Base-by-base conservation (phyloP, 2,329 filamentous ascomycete species). In the Phaeosphaeria sp. region DNA sequence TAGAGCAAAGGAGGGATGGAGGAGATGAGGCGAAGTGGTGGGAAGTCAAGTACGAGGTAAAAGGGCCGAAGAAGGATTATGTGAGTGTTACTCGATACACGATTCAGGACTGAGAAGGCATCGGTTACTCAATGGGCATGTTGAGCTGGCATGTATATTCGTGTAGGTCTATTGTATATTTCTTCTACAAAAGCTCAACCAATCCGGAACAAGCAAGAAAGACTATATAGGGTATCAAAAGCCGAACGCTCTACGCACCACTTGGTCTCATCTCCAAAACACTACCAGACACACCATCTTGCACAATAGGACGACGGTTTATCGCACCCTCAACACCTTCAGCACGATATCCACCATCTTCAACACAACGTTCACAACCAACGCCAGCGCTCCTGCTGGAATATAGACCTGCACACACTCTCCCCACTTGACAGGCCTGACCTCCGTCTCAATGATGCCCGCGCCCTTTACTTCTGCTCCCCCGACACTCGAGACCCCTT, bases 371-470 rank as follows among this genome's bases (percentile, higher is more conserved):
- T 76, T 76, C 17, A 74, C 47, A 57, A 81, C 63, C 59, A 81
- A 60, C 6, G 59, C 69, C 17, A 77, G 65, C 2, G 75, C 75
- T 8, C 71, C 66, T 0, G 75, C 57, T 0, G 80, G 80, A 22
- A 78, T 63, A 51, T 81, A 80, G 8, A 83, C 78, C 56, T 79
- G 77, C 54, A 82, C 44, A 51, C 79, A 78, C 66, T 83, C 81
- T 1, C 75, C 58, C 33, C 73, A 72, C 46, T 63, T 74, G 25
- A 64, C 68, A 7, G 80, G 76, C 49, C 74, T 63, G 15, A 83
- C 80, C 39, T 81, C 78, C 0, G 80, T 82, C 58, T 82, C 81
- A 56, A 83, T 81, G 64, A 78, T 78, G 0, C 78, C 75, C 1
- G 78, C 78, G 49, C 79, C 79, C 51, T 68, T 68, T 9, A 69